phyloP scores from a whole-genome alignment of 129 eudicot genomes.

The Chrysanthemum lavandulifolium region DNA sequence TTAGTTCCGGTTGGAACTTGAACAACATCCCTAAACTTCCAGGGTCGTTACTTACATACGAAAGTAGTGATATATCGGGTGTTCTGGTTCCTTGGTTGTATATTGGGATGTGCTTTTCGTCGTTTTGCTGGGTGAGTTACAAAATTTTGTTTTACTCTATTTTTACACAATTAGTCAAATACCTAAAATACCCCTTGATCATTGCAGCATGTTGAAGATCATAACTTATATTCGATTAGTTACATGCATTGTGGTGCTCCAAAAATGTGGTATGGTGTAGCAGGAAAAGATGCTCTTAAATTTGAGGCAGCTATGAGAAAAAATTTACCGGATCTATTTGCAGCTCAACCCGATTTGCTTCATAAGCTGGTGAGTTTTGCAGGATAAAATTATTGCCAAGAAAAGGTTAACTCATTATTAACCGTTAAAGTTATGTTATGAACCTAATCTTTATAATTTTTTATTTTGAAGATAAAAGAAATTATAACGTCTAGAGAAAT shows the following conservation, averaged over 20 bases:
- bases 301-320: slow-evolving; percentile 91
- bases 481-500: not conserved
- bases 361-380: slow-evolving; percentile 76
- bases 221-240: slow-evolving; percentile 84
- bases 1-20: slow-evolving; percentile 93
- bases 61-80: slow-evolving; percentile 93
- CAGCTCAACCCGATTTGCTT: slow-evolving; percentile 91
- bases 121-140: slow-evolving; percentile 90
- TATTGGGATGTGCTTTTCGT: slow-evolving; percentile 95
- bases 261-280: slow-evolving; percentile 95
- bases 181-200: slow-evolving; percentile 2
- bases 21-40: slow-evolving; percentile 91
- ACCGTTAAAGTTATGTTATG: too few relatives aligned
- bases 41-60: slow-evolving; percentile 82
- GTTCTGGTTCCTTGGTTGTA: slow-evolving; percentile 98
- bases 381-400: too few relatives aligned
- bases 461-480: too few relatives aligned
- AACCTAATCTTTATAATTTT: not conserved
- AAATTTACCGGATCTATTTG: slow-evolving; percentile 85
- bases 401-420: too few relatives aligned
- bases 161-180: slow-evolving; percentile 5
- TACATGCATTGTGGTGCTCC: slow-evolving; percentile 98
- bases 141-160: not conserved
- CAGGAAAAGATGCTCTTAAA: slow-evolving; percentile 76
- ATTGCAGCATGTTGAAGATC: slow-evolving; percentile 96